Percentiles rank a stretch among this genome's conserved stretches.
phyloP scores from a whole-genome alignment of 345 rosid genomes.

The Eucalyptus brandiana region DNA sequence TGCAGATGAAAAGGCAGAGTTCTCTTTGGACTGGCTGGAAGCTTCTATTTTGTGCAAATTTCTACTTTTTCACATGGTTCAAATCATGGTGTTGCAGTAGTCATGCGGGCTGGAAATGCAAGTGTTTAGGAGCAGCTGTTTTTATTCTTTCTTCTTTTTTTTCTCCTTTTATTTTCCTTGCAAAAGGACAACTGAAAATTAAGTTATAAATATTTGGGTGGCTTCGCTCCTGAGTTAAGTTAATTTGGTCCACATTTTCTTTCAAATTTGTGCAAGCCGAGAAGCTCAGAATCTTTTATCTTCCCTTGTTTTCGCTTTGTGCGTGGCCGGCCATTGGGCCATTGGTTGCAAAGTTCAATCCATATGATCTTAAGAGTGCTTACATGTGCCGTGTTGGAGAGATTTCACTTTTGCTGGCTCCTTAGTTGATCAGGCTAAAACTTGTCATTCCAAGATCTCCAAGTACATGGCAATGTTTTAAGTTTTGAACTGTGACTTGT shows the following conservation, averaged over 20 bases:
- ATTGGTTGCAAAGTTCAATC: not conserved
- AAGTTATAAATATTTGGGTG: constrained; percentile 22
- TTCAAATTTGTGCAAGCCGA: not conserved
- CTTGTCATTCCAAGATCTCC: not conserved
- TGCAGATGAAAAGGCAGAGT: not conserved
- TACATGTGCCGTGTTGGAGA: not conserved
- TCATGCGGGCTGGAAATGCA: constrained; percentile 18
- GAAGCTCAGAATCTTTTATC: not conserved
- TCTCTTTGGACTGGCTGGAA: not conserved
- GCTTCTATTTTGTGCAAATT: not conserved
- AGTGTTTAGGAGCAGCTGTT: constrained; percentile 16
- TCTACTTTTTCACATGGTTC: not conserved
- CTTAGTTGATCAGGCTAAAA: not conserved
- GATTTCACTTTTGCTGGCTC: not conserved
- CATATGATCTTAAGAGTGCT: not conserved
- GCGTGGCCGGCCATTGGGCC: not conserved
- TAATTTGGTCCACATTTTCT: not conserved
- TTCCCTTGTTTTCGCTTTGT: not conserved
- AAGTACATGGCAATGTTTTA: not conserved
- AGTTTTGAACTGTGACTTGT: not conserved
- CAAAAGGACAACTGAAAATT: not conserved
- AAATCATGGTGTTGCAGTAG: constrained; percentile 3
- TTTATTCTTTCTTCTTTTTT: not conserved
- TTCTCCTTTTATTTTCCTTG: not conserved
- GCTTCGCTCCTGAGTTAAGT: constrained; percentile 7